A percentile compares a stretch with the other conserved stretches of the same genome.
These are phyloP conservation scores for Tetrahymena malaccensis DNA, from an alignment of 73 alveolate species.

Conservation along the genomic window DNA sequence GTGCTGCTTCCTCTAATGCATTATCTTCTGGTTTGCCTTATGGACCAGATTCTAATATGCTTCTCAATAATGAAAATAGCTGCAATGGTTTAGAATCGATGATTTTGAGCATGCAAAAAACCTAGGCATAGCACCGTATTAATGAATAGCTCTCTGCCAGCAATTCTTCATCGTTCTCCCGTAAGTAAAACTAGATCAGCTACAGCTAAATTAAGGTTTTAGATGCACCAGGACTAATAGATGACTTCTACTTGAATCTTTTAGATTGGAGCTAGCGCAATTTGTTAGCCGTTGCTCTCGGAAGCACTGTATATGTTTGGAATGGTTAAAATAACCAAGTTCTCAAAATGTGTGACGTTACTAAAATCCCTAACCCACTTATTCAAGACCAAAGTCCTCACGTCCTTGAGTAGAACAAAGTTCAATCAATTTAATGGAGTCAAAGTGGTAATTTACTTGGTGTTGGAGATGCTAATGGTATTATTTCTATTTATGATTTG, in stretches of 20 bases:
- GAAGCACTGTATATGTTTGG: slow-evolving; percentile 70
- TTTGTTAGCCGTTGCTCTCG: slow-evolving; percentile 76
- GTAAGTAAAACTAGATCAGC: slow-evolving; percentile 49
- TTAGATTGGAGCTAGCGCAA: slow-evolving; percentile 75
- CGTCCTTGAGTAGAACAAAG: background rate
- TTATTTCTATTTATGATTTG: background rate
- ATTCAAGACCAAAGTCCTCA: background rate
- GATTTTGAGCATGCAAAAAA: background rate
- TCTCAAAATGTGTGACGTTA: slow-evolving; percentile 13
- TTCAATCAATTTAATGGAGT: background rate
- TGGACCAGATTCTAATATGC: background rate
- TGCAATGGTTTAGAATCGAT: background rate
- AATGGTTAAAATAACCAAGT: slow-evolving; percentile 27
- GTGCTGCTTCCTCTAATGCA: background rate
- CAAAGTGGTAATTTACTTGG: background rate
- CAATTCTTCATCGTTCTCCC: slow-evolving; percentile 14
- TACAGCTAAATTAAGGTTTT: slow-evolving; percentile 50
- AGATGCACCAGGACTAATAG: slow-evolving; percentile 84
- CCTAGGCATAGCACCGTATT: background rate
- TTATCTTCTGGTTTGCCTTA: background rate
- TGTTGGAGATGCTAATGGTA: background rate
- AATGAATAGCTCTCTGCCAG: background rate
- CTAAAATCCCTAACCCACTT: background rate
- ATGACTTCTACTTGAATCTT: slow-evolving; percentile 80
- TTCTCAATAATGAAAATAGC: background rate